A percentile compares a stretch with the other conserved stretches of the same genome.
These are phyloP conservation scores for Stramenopiles sp. DNA, from an alignment of 352 stramenopile species.

Conservation along the genomic window DNA sequence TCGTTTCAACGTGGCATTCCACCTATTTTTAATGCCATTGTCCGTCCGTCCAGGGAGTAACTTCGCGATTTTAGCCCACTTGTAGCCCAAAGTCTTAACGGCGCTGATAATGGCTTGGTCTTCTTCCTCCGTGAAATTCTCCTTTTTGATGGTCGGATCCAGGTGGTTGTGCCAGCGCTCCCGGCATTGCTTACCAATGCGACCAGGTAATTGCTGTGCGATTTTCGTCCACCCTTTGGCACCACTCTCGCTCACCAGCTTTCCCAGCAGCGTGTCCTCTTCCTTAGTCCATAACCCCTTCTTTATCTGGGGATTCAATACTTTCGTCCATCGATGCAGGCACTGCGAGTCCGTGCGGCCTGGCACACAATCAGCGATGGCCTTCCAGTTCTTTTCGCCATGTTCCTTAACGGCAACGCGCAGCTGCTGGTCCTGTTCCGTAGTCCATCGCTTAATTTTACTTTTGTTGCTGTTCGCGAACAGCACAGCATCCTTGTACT, in stretches of 20 bases:
- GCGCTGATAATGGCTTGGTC: neutral
- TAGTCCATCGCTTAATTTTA: constrained; percentile 50
- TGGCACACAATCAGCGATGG: constrained; percentile 62
- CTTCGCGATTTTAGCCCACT: neutral
- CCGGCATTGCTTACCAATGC: constrained; percentile 78
- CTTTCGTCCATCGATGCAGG: constrained; percentile 86
- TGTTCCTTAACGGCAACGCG: constrained; percentile 59
- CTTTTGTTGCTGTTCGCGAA: too few species aligned
- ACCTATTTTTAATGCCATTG: neutral
- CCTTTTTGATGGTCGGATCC: constrained; percentile 83
- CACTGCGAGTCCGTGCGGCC: constrained; percentile 70
- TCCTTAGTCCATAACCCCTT: constrained; percentile 64
- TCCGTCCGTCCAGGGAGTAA: neutral
- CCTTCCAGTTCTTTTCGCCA: constrained; percentile 79
- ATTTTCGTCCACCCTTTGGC: constrained; percentile 66
- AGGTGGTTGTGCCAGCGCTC: constrained; percentile 88
- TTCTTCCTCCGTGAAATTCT: constrained; percentile 53
- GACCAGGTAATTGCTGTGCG: constrained; percentile 24
- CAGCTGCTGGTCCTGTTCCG: constrained; percentile 69
- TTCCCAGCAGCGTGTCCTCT: constrained; percentile 65
- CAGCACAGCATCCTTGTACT: too few species aligned
- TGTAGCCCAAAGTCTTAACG: neutral
- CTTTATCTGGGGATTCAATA: constrained; percentile 56
- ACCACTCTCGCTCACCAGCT: constrained; percentile 48
- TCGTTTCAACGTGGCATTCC: neutral